A percentile compares a stretch with the other conserved stretches of the same genome.
These are phyloP conservation scores for Fusarium sp. DNA, from an alignment of 2,329 filamentous ascomycete species.

Conservation along the genomic window DNA sequence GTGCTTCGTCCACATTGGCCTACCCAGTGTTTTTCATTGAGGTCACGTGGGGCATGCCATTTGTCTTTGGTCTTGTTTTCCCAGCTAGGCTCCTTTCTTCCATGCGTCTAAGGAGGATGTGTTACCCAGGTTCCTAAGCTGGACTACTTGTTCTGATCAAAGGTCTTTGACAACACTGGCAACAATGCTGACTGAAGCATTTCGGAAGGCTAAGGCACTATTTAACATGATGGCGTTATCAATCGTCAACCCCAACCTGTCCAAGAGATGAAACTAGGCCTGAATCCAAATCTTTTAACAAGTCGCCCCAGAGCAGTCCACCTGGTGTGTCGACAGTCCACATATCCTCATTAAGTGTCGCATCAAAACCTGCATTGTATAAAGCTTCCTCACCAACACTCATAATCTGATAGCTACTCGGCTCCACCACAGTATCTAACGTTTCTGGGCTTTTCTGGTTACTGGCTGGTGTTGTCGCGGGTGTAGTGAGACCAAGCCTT, in stretches of 20 bases:
- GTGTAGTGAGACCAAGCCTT: conserved; percentile 33
- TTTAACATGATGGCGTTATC: not conserved
- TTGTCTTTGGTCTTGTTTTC: not conserved
- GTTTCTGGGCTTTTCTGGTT: not conserved
- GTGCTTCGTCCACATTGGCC: conserved; percentile 21
- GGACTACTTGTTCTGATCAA: not conserved
- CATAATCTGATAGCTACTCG: conserved; percentile 18
- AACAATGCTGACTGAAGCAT: not conserved
- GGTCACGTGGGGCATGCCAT: conserved; percentile 11
- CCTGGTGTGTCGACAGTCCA: conserved; percentile 28
- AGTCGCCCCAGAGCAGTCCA: conserved; percentile 37
- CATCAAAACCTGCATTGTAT: not conserved
- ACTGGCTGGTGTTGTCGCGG: conserved; percentile 6
- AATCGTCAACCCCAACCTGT: conserved; percentile 25
- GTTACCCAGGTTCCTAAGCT: not conserved
- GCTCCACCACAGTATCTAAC: not conserved
- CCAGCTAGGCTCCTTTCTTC: not conserved
- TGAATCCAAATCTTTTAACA: conserved; percentile 35
- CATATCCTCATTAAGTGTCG: not conserved
- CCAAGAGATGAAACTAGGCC: conserved; percentile 42
- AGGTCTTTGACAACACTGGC: not conserved
- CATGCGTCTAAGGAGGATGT: not conserved
- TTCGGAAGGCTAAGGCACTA: not conserved
- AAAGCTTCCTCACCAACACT: conserved; percentile 19
- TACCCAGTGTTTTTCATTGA: not conserved